These are phyloP conservation scores for Didymella glomerata DNA, from an alignment of 2,329 filamentous ascomycete species.

Conservation along the genomic window DNA sequence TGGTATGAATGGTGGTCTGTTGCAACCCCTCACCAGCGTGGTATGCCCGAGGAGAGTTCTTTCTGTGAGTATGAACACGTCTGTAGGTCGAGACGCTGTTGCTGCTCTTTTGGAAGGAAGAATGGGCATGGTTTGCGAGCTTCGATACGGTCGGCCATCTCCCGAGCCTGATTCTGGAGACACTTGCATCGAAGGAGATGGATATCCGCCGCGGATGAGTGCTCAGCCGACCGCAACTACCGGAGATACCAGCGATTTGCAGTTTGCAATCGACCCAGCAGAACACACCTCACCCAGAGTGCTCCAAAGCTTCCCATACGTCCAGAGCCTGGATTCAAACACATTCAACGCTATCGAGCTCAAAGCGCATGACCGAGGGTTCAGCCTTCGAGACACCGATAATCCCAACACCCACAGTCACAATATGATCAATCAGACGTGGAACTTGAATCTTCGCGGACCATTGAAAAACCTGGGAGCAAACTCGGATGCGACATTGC, in stretches of 20 bases:
- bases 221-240: constrained; percentile 23
- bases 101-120: constrained; percentile 68
- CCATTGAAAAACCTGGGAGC: not conserved
- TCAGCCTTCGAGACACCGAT: constrained; percentile 34
- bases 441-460: constrained; percentile 40
- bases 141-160: constrained; percentile 24
- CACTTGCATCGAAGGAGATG: constrained; percentile 22
- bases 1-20: constrained; percentile 49
- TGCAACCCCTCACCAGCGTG: constrained; percentile 62
- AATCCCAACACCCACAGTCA: constrained; percentile 31
- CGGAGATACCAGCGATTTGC: constrained; percentile 22
- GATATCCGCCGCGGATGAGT: constrained; percentile 16
- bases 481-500: not conserved
- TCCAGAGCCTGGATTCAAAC: constrained; percentile 11
- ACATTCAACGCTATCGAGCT: constrained; percentile 41
- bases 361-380: constrained; percentile 32
- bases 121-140: constrained; percentile 68
- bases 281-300: constrained; percentile 10
- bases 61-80: constrained; percentile 70
- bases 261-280: constrained; percentile 14
- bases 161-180: constrained; percentile 20
- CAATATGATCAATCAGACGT: constrained; percentile 43
- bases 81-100: constrained; percentile 62
- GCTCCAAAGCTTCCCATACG: constrained; percentile 2
- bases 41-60: constrained; percentile 66